Conservation (phyloP, 345 rosid species). For the Capsella bursapastoris region DNA sequence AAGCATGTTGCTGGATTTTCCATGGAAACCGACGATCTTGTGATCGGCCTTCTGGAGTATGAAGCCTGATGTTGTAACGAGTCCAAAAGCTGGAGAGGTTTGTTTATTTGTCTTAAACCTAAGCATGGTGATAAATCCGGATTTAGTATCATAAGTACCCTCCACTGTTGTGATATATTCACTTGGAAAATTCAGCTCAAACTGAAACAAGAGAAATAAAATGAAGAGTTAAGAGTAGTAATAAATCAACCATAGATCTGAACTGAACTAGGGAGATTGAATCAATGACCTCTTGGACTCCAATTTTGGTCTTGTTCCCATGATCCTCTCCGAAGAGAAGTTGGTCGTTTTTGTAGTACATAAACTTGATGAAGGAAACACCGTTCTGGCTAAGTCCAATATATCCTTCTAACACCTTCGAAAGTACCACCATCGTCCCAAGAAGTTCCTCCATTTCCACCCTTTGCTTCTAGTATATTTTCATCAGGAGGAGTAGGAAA, state of each 20-base stretch:
- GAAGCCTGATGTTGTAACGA: neutral
- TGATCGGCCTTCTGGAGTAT: neutral
- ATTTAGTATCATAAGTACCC: conserved; percentile 6
- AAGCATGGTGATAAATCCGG: conserved; percentile 26
- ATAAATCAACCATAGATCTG: too few species aligned
- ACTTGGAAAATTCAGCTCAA: neutral
- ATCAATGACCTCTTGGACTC: too few species aligned
- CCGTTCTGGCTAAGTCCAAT: too few species aligned
- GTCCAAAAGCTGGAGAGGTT: conserved; percentile 4
- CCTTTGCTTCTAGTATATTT: too few species aligned
- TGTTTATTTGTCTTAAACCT: conserved; percentile 19
- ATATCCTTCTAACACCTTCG: too few species aligned
- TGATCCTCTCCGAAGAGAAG: neutral
- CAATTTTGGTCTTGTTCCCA: too few species aligned
- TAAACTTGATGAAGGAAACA: conserved; percentile 22
- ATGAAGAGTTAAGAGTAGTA: too few species aligned
- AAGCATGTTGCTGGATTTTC: conserved; percentile 23
- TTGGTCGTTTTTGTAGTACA: conserved; percentile 3
- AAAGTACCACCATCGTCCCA: too few species aligned
- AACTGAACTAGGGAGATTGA: too few species aligned
- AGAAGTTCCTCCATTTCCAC: too few species aligned
- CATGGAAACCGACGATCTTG: conserved; percentile 32
- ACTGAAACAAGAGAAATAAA: too few species aligned
- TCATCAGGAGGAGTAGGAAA: too few species aligned
- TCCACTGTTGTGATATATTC: conserved; percentile 18